Evolutionary conservation across 176 grass and related monocot species (phyloP).

Genomic region (Neostapfia colusana): DNA sequence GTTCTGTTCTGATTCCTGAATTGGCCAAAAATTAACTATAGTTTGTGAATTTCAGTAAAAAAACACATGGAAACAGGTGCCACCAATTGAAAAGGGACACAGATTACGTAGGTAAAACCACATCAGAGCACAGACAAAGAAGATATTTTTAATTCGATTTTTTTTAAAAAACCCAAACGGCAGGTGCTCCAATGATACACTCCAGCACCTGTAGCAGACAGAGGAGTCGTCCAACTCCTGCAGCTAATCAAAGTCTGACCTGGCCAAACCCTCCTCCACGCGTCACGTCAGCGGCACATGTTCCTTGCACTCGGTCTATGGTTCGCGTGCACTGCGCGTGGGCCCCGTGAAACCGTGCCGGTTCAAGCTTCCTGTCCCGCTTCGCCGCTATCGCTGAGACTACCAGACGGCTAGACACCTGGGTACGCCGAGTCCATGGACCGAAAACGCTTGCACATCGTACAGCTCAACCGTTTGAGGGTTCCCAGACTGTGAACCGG

Average conservation of each 20-base stretch:
- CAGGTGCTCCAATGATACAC: not conserved
- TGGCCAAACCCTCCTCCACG: constrained; percentile 31
- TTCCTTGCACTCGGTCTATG: constrained; percentile 20
- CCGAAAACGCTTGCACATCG: not conserved
- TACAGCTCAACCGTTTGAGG: not conserved
- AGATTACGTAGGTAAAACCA: not conserved
- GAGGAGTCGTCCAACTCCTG: constrained; percentile 18
- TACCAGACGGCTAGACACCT: not conserved
- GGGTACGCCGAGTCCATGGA: constrained; percentile 14
- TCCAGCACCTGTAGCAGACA: not conserved
- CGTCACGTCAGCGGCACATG: not conserved
- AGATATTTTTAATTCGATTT: not conserved
- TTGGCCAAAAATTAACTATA: not conserved
- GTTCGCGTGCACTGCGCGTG: not conserved
- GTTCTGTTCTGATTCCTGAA: not conserved
- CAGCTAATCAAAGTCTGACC: constrained; percentile 39
- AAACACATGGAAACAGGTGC: not conserved
- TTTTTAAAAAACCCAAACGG: not conserved
- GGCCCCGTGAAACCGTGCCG: not conserved
- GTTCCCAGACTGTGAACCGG: constrained; percentile 7
- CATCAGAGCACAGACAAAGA: not conserved
- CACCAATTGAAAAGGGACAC: not conserved
- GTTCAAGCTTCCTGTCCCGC: constrained; percentile 20
- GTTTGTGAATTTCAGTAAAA: not conserved
- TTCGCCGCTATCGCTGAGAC: not conserved